Conservation (phyloP, 371 early-diverging fungal genomes). For the Actinomucor elegans region DNA sequence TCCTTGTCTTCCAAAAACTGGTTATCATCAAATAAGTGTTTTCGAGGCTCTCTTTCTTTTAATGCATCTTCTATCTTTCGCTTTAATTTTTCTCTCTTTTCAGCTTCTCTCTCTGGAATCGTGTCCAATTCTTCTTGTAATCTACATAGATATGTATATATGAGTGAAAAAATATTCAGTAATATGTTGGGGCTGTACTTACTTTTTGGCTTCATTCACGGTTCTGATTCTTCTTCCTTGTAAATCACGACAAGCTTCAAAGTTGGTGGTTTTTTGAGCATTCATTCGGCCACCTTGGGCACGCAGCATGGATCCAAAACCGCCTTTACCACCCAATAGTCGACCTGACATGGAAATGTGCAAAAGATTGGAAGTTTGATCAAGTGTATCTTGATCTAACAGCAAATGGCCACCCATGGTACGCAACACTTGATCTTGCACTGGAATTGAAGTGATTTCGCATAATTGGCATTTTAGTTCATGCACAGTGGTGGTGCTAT, state of each 20-base stretch:
- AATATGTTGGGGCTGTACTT: slow-evolving; percentile 22
- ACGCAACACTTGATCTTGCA: slow-evolving; percentile 47
- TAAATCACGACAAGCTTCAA: slow-evolving; percentile 93
- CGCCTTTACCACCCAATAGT: slow-evolving; percentile 89
- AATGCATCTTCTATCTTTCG: slow-evolving; percentile 83
- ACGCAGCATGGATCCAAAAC: slow-evolving; percentile 94
- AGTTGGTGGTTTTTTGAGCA: slow-evolving; percentile 87
- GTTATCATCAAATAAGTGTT: slow-evolving; percentile 82
- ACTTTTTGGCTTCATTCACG: slow-evolving; percentile 88
- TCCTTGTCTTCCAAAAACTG: slow-evolving; percentile 74
- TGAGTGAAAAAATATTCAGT: neutral
- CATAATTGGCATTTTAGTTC: slow-evolving; percentile 40
- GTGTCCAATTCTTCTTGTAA: slow-evolving; percentile 76
- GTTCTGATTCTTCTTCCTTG: slow-evolving; percentile 88
- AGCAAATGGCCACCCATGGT: slow-evolving; percentile 44
- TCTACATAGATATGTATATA: slow-evolving; percentile 34
- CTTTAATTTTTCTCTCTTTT: slow-evolving; percentile 64
- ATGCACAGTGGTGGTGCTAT: slow-evolving; percentile 10
- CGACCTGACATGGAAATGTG: slow-evolving; percentile 35
- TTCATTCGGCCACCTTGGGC: slow-evolving; percentile 94
- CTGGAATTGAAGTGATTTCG: slow-evolving; percentile 39
- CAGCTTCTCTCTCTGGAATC: slow-evolving; percentile 72
- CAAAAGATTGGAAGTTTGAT: neutral
- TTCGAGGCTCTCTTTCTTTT: slow-evolving; percentile 65
- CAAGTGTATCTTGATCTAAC: slow-evolving; percentile 20